Conservation (phyloP, 208 protist genomes). For the Trypanosoma caninum region DNA sequence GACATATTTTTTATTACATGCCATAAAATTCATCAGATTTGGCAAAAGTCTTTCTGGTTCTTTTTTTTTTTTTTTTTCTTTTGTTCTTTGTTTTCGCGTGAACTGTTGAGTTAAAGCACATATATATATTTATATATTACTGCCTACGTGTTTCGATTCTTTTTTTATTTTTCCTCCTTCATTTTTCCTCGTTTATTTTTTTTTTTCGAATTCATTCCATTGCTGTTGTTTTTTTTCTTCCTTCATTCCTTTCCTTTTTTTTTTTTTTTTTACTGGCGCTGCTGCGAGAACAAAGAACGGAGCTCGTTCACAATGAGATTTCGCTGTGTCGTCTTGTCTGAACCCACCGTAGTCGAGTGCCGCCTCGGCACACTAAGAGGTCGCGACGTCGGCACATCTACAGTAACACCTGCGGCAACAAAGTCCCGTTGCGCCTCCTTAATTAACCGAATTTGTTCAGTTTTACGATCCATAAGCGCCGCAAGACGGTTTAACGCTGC, state of each 20-base stretch:
- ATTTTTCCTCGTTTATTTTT: neutral
- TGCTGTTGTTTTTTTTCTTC: neutral
- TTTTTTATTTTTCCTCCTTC: conserved; percentile 1
- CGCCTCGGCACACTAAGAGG: conserved; percentile 2
- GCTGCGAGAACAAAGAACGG: conserved; percentile 53
- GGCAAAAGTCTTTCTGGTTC: no score
- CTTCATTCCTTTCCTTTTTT: neutral
- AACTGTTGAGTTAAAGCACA: no score
- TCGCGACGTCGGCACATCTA: conserved; percentile 17
- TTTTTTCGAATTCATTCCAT: neutral
- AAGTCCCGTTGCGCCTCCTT: conserved; percentile 52
- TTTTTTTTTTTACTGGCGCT: conserved; percentile 7
- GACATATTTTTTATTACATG: no score
- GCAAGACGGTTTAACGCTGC: conserved; percentile 52
- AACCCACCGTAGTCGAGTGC: conserved; percentile 7
- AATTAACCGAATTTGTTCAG: conserved; percentile 75
- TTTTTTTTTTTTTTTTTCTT: no score
- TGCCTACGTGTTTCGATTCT: no score
- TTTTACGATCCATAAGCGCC: conserved; percentile 69
- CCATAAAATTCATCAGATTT: no score
- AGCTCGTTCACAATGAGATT: conserved; percentile 80
- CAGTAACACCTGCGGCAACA: neutral
- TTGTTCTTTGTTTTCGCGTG: no score
- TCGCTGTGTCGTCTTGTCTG: conserved; percentile 58
- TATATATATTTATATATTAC: no score